Evolutionary conservation across 805 yeast genomes (phyloP).

Genomic region (Pichia scutulata): DNA sequence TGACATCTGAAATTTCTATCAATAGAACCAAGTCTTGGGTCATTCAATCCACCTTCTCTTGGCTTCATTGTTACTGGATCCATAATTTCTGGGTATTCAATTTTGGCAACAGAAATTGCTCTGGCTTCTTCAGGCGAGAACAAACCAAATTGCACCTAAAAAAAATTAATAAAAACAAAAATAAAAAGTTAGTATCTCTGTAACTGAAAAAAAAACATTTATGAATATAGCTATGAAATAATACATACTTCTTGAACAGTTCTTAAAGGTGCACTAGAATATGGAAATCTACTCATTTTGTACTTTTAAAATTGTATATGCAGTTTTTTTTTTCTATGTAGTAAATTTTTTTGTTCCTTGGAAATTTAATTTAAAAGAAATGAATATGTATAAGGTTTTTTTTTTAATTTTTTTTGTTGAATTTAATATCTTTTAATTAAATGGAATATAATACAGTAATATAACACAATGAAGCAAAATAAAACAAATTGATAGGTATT

Average conservation of each 20-base stretch:
- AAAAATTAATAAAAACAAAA: constrained; percentile 10
- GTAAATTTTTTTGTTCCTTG: not conserved
- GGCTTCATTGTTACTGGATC: constrained; percentile 94
- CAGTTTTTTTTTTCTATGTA: constrained; percentile 4
- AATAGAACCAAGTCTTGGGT: constrained; percentile 93
- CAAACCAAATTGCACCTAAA: constrained; percentile 86
- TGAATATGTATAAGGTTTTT: not conserved
- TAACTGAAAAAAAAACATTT: not conserved
- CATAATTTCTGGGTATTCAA: constrained; percentile 99
- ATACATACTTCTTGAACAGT: constrained; percentile 83
- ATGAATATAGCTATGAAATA: not conserved
- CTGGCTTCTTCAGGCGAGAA: constrained; percentile 96
- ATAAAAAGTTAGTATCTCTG: constrained; percentile 6
- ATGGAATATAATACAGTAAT: constrained; percentile 5
- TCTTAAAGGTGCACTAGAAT: constrained; percentile 97
- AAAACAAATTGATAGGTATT: not conserved
- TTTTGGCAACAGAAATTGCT: constrained; percentile 95
- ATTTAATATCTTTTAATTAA: not conserved
- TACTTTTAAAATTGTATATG: not conserved
- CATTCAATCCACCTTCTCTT: constrained; percentile 93
- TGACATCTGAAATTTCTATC: constrained; percentile 97
- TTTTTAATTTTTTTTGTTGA: not conserved
- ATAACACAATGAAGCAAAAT: not conserved
- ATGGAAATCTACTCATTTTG: constrained; percentile 55
- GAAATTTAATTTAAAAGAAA: constrained; percentile 1